A percentile compares a stretch with the other conserved stretches of the same genome.
Conservation (phyloP, 192 early-diverging fungal genomes). For the Pilaira anomala region DNA sequence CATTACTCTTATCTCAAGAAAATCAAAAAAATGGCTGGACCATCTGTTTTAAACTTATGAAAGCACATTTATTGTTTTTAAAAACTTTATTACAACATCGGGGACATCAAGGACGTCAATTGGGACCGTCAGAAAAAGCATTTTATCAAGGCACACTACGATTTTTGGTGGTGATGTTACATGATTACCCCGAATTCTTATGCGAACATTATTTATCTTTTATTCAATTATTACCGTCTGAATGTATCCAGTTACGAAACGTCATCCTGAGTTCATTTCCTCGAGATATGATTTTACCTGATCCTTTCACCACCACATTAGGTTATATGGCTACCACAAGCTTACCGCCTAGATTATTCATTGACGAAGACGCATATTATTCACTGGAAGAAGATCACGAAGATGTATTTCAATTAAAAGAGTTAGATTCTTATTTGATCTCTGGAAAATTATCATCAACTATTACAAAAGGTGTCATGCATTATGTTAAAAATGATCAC, state of each 20-base stretch:
- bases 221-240: slow-evolving; percentile 83
- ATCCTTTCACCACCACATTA: slow-evolving; percentile 83
- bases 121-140: slow-evolving; percentile 66
- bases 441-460: too few species aligned
- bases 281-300: slow-evolving; percentile 89
- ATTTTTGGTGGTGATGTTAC: slow-evolving; percentile 85
- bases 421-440: too few species aligned
- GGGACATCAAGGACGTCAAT: slow-evolving; percentile 35
- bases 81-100: slow-evolving; percentile 69
- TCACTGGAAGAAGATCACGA: too few species aligned
- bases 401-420: too few species aligned
- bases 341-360: too few species aligned
- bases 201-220: slow-evolving; percentile 88
- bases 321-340: background rate
- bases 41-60: slow-evolving; percentile 76
- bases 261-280: slow-evolving; percentile 95
- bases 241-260: slow-evolving; percentile 94
- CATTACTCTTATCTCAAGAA: slow-evolving; percentile 72
- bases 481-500: too few species aligned
- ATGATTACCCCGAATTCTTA: slow-evolving; percentile 98
- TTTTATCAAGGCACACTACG: slow-evolving; percentile 89
- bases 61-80: slow-evolving; percentile 78
- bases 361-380: too few species aligned
- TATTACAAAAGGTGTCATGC: too few species aligned
- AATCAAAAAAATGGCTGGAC: slow-evolving; percentile 73